Evolutionary conservation across 1,284 basidiomycete genomes (phyloP).

Genomic region (Naganishia liquefaciens): DNA sequence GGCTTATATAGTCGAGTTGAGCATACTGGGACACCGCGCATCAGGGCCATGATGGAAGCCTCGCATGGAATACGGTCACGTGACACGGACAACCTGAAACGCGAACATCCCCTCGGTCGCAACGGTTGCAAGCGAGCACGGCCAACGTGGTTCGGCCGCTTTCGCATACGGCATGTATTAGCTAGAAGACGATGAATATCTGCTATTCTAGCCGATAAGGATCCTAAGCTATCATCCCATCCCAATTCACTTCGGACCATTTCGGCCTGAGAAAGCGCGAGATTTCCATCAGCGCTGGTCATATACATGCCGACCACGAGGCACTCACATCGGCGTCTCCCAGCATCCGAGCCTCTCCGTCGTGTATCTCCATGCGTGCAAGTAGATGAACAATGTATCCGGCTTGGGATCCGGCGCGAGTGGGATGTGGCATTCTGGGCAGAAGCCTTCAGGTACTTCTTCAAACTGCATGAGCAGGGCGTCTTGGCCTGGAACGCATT

Average conservation of each 20-base stretch:
- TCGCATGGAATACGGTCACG: conserved; percentile 1
- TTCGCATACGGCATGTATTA: no score
- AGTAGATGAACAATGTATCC: conserved; percentile 86
- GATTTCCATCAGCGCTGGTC: neutral
- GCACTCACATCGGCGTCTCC: conserved; percentile 48
- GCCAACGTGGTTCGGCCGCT: no score
- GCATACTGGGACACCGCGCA: neutral
- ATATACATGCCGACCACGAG: neutral
- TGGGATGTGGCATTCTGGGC: conserved; percentile 83
- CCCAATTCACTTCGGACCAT: conserved; percentile 54
- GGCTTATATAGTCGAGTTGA: neutral
- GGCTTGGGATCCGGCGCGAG: conserved; percentile 86
- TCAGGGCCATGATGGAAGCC: neutral
- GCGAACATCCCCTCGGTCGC: neutral
- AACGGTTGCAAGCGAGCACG: no score
- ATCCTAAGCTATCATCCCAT: conserved; percentile 39
- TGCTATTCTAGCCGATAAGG: neutral
- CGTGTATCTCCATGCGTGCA: conserved; percentile 83
- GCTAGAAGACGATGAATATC: no score
- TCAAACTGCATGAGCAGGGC: conserved; percentile 49
- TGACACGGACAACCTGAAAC: conserved; percentile 16
- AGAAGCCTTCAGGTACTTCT: conserved; percentile 57
- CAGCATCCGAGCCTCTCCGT: conserved; percentile 51
- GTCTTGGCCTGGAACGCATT: neutral
- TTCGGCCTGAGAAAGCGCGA: conserved; percentile 39